Evolutionary conservation across 257 asterid species (phyloP), one percentile per base, ranked within the genome.

Genomic region (Nicotiana knightiana): DNA sequence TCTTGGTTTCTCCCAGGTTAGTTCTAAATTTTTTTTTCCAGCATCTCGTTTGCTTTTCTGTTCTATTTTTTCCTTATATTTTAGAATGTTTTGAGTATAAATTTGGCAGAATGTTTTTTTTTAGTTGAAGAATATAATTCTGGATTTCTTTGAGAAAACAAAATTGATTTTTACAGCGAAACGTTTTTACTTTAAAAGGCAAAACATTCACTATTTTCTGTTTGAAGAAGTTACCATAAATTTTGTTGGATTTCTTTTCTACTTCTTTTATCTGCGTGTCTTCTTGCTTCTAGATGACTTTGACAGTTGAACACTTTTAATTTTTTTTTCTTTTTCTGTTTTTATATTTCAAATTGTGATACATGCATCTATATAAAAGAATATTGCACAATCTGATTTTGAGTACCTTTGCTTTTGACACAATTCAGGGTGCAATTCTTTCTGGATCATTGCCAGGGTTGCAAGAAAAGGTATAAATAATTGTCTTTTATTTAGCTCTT

Each of bases 1-100:
- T 86, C 95, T 96, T 85, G 99, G 98, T 61, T 96, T 96, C 83
- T 96, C 99, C 11, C 99, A 94, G 98, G 99, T 91, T 26, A 21
- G 21, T 79, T 33, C 21, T 30, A 3, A 9, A 16, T 0, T 54
- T 2, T 16, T 79, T 3, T 54, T 62, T 37, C 37, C 10, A 53
- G 57, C 11, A 53, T 53, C 17, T 7, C 48, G 48, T 43, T 37
- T 37, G 46, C 55, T 11, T 51, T 12, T 51, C 3, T 53, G 15
- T 53, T 53, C 5, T 4, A 12, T 53, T 12, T 61, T 61, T 21
- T 4, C 26, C 0, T 43, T 43, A 11, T 70, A n/a, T 26, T 6
- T 67, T 67, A 2, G 10, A 9, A 2, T 37, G 16, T 53, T 54
- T 68, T n/a, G 32, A 7, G 9, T 33, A 32, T 66, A 67, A 33